Conservation (phyloP, 1,139 yeast genomes). For the Scheffersomyces insectosa region DNA sequence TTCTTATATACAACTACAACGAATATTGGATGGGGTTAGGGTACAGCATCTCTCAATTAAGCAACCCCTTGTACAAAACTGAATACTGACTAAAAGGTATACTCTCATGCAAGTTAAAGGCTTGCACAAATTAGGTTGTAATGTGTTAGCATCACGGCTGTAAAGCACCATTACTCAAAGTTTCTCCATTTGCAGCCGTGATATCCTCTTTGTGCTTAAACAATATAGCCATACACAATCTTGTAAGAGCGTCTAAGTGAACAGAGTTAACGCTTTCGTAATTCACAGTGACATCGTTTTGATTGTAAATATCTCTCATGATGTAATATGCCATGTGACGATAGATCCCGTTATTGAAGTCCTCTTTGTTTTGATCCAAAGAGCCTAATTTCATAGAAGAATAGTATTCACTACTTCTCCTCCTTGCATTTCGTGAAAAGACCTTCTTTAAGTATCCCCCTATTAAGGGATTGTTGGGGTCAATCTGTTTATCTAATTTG, state of each 20-base stretch:
- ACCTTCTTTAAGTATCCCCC: no score
- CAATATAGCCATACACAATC: conserved; percentile 6
- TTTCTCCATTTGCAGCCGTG: conserved; percentile 1
- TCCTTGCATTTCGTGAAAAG: not conserved
- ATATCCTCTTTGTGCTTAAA: conserved; percentile 8
- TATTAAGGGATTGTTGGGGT: no score
- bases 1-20: no score
- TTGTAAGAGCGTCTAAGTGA: conserved; percentile 5
- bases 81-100: no score
- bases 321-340: not conserved
- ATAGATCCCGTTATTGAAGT: not conserved
- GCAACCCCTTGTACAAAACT: no score
- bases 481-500: not conserved
- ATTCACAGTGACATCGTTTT: conserved; percentile 1
- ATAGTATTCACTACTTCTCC: not conserved
- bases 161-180: no score
- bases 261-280: conserved; percentile 5
- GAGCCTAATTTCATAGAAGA: not conserved
- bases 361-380: not conserved
- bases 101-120: no score
- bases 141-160: no score
- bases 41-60: no score
- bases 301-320: no score
- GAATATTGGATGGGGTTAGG: no score
- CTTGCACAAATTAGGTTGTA: no score